phyloP scores from a whole-genome alignment of 148 eudicot species.

The Silene uniflora region DNA sequence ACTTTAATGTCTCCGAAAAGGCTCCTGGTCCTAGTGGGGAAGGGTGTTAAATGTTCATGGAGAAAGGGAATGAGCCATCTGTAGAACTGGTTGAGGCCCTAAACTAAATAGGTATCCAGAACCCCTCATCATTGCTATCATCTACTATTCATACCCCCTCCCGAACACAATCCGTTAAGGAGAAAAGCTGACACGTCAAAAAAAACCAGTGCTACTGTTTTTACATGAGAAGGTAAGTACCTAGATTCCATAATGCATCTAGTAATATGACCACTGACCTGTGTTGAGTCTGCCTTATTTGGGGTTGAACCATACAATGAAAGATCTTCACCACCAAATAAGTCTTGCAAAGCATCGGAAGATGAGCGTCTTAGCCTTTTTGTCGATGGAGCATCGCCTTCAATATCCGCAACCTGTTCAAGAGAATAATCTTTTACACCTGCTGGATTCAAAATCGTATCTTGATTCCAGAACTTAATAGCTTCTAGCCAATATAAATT shows the following conservation, averaged over 20 bases:
- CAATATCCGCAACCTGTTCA: slow-evolving; percentile 79
- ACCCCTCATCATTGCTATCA: too few relatives aligned
- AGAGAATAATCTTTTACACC: slow-evolving; percentile 10
- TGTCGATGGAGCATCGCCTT: slow-evolving; percentile 63
- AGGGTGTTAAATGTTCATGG: not conserved
- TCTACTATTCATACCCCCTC: not conserved
- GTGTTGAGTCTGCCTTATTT: slow-evolving; percentile 74
- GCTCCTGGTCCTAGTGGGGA: not conserved
- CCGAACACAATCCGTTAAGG: not conserved
- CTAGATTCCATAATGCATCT: not conserved
- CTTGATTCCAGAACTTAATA: not conserved
- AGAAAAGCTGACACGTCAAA: not conserved
- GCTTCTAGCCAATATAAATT: not conserved
- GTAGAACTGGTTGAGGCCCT: not conserved
- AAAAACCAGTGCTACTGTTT: not conserved
- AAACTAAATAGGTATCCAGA: too few relatives aligned
- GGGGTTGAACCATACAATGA: slow-evolving; percentile 75
- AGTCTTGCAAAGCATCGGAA: slow-evolving; percentile 86
- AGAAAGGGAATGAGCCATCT: not conserved
- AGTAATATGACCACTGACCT: slow-evolving; percentile 42
- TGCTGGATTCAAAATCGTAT: not conserved
- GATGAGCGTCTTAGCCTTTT: slow-evolving; percentile 76
- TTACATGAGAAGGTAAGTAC: not conserved
- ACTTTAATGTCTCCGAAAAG: not conserved
- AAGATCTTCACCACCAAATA: slow-evolving; percentile 76